A percentile compares a stretch with the other conserved stretches of the same genome.
Evolutionary conservation across 192 early-diverging fungal genomes (phyloP).

Genomic region (Backusella luteola): DNA sequence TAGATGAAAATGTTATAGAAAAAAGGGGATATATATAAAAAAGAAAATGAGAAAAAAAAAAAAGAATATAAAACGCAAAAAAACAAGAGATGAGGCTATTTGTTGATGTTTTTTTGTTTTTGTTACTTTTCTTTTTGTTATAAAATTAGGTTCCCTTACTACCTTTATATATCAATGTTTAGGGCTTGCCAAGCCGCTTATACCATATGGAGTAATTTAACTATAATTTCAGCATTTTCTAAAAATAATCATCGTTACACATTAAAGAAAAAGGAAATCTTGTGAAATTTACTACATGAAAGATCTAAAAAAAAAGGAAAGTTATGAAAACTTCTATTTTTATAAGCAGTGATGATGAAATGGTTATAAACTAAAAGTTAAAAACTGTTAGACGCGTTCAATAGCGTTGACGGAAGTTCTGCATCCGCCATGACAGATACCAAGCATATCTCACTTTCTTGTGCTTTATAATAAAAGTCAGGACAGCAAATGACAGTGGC

Average conservation of each 20-base stretch:
- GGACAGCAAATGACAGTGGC: constrained; percentile 82
- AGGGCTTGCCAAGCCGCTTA: not conserved
- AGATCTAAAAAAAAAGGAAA: not conserved
- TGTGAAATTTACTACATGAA: not conserved
- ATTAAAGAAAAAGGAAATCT: constrained; percentile 2
- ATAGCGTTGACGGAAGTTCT: constrained; percentile 19
- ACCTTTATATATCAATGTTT: constrained; percentile 10
- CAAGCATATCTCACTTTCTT: constrained; percentile 78
- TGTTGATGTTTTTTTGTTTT: not conserved
- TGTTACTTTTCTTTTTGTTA: not conserved
- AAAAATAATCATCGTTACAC: not conserved
- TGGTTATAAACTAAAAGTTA: constrained; percentile 29
- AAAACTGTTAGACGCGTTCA: constrained; percentile 18
- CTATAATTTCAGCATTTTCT: constrained; percentile 4
- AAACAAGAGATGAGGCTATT: constrained; percentile 1
- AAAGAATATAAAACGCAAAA: constrained; percentile 5
- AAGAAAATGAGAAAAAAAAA: not conserved
- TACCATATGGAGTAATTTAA: not conserved
- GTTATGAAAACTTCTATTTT: not conserved
- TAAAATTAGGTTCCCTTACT: not conserved
- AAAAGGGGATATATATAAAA: not conserved
- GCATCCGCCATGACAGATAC: constrained; percentile 74
- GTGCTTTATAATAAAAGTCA: constrained; percentile 72
- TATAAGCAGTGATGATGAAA: not conserved
- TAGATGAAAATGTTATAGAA: not conserved